Evolutionary conservation across 139 green algal genomes (phyloP).

Genomic region (Chlamydomonas asymmetrica): DNA sequence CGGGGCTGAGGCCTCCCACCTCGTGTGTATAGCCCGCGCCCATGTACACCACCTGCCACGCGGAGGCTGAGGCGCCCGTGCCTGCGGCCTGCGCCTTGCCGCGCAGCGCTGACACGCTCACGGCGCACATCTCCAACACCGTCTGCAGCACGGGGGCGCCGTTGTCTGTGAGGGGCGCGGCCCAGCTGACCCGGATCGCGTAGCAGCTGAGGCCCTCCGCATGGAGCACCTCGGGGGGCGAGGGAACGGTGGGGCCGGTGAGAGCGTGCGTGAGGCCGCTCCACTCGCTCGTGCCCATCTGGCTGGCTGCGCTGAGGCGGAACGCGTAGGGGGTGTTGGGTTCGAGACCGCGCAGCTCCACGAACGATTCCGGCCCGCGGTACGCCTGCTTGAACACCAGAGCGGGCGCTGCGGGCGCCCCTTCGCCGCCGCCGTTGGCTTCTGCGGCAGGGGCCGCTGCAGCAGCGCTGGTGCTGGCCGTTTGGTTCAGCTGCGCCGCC

Average conservation of each 20-base stretch:
- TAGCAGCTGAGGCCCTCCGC: constrained; percentile 12
- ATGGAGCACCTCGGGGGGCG: constrained; percentile 13
- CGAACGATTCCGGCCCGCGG: constrained; percentile 21
- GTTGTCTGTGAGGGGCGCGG: constrained; percentile 40
- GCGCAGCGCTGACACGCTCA: not conserved
- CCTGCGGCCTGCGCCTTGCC: not conserved
- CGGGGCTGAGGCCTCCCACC: constrained; percentile 36
- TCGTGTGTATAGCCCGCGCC: constrained; percentile 5
- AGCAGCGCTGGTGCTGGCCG: constrained; percentile 5
- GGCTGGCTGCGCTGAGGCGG: constrained; percentile 49
- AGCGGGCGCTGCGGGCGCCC: not conserved
- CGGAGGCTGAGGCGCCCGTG: not conserved
- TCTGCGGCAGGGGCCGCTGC: constrained; percentile 11
- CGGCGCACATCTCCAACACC: constrained; percentile 46
- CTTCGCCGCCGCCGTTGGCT: constrained; percentile 11
- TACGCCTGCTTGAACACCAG: constrained; percentile 38
- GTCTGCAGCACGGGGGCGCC: constrained; percentile 54
- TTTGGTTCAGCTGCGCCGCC: constrained; percentile 19
- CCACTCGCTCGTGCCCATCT: constrained; percentile 50
- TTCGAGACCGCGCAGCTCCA: constrained; percentile 47
- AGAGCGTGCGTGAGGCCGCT: constrained; percentile 29
- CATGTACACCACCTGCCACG: constrained; percentile 21
- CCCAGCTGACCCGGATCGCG: constrained; percentile 44
- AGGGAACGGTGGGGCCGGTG: constrained; percentile 22
- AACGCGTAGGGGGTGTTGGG: constrained; percentile 54